Evolutionary conservation across 257 asterid genomes (phyloP).

Genomic region (Solanum bulbocastanum): DNA sequence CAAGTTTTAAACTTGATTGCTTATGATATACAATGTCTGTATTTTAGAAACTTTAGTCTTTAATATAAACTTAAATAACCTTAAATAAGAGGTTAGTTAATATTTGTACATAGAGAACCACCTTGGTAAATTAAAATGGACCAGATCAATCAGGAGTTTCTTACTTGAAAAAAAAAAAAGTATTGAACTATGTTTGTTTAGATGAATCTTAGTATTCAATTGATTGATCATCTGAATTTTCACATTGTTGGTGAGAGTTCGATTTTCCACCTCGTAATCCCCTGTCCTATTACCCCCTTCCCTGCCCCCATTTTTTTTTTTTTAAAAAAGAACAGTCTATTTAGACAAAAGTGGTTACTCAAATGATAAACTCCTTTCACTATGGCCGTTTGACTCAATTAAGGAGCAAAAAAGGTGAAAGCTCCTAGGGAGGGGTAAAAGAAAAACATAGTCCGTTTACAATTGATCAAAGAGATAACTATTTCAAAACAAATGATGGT

Average conservation of each 20-base stretch:
- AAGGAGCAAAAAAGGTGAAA: background rate
- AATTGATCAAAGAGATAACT: background rate
- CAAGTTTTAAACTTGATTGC: background rate
- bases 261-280: too few relatives aligned
- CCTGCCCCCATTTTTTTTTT: too few relatives aligned
- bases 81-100: background rate
- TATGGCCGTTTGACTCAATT: too few relatives aligned
- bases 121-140: background rate
- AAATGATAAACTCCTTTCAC: too few relatives aligned
- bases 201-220: too few relatives aligned
- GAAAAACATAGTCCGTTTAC: background rate
- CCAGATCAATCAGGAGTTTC: background rate
- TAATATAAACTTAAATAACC: background rate
- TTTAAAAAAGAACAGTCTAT: too few relatives aligned
- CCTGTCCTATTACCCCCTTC: background rate
- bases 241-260: background rate
- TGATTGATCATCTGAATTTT: background rate
- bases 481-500: background rate
- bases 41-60: background rate
- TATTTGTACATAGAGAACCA: background rate
- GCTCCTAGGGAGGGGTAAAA: background rate
- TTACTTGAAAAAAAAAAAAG: background rate
- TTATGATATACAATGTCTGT: too few relatives aligned
- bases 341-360: background rate
- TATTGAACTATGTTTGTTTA: too few relatives aligned